These are phyloP conservation scores for Eucalyptus leucophloia DNA, from an alignment of 345 rosid species.

Conservation along the genomic window DNA sequence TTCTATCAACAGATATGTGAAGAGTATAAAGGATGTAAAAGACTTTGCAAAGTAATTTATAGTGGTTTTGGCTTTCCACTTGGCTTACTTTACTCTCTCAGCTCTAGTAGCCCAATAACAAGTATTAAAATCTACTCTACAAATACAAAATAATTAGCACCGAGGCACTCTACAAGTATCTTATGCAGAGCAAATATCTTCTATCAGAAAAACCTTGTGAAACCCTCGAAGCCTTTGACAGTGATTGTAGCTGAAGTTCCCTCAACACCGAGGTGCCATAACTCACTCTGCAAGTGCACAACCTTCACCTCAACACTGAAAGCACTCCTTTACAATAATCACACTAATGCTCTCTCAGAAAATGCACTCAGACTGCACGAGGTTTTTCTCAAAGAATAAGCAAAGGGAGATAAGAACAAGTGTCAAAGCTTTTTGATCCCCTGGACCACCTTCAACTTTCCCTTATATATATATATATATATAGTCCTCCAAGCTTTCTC, in stretches of 20 bases:
- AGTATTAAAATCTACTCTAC: background rate
- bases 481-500: background rate
- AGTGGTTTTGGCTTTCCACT: background rate
- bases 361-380: background rate
- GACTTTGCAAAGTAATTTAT: background rate
- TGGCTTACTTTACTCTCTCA: background rate
- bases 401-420: background rate
- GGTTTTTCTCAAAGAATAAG: background rate
- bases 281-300: background rate
- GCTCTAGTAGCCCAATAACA: background rate
- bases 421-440: background rate
- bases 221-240: background rate
- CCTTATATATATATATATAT: background rate
- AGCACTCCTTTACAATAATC: background rate
- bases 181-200: background rate
- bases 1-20: background rate
- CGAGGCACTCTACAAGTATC: background rate
- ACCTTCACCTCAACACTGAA: background rate
- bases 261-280: background rate
- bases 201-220: background rate
- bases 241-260: background rate
- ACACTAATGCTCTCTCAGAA: background rate
- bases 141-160: background rate
- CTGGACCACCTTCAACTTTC: background rate
- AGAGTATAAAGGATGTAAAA: background rate